Evolutionary conservation across 495 filamentous ascomycete species (phyloP), one percentile per base, ranked within the genome.

Genomic region (Cryomyces minteri): DNA sequence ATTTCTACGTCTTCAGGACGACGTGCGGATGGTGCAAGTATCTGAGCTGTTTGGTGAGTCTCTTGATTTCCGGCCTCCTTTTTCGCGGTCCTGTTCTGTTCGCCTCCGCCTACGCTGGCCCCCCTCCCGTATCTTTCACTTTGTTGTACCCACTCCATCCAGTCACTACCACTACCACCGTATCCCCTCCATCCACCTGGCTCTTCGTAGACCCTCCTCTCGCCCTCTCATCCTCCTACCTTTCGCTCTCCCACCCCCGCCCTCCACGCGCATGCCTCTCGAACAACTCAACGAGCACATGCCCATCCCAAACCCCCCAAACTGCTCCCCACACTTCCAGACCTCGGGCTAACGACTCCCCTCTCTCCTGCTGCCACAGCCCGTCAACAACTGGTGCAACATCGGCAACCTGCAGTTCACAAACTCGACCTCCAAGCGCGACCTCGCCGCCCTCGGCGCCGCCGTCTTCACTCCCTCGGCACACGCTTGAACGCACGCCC

Each of bases 11-110:
- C 47, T 76, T 79, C 52, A 69, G 71, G 45, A 78, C 70, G 8
- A 67, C 65, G 47, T 98, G 90, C 58, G 65, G 59, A 4, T 95
- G 90, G 90, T 98, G 90, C 67, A 84, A 90, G 64, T 86, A 88
- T 55, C 57, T 98, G 53, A 90, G 80, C 60, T 98, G 90, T 53
- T 63, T 98, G 62, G 84, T 90, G 67, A 73, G 83, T 82, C 40
- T 41, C 33, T 40, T 33, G 31, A 45, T 10, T 30, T 10, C 28
- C 10, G 18, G 34, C 34, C 9, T 38, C 34, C 34, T 31, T 38
- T 33, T 31, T 29, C 18, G 37, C 32, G 5, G 39, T 25, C 18
- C 18, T 25, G 18, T 1, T 25, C 18, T 25, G 18, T 25, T 25
- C 18, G 18, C 18, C 18, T 39, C 5, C 49, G 44, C 61, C 67